Evolutionary conservation across 805 yeast species (phyloP).

Genomic region (Candida alai): DNA sequence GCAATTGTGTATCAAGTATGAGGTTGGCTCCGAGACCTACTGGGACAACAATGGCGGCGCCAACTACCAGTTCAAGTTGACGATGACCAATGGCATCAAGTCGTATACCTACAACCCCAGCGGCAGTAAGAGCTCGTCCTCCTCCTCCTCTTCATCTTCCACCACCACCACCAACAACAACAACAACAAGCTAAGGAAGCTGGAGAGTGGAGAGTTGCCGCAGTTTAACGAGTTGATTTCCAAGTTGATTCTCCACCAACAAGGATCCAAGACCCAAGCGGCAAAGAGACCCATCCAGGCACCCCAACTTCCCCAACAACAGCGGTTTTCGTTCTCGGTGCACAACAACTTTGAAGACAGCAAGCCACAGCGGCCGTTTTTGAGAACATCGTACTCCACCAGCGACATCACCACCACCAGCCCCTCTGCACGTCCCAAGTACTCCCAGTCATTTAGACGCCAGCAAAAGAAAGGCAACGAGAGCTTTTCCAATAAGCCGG

Average conservation of each 20-base stretch:
- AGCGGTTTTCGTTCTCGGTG: slow-evolving; percentile 5
- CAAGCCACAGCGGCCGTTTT: slow-evolving; percentile 5
- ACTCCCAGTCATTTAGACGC: slow-evolving; percentile 7
- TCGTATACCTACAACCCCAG: slow-evolving; percentile 5
- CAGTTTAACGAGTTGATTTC: slow-evolving; percentile 21
- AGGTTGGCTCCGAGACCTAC: slow-evolving; percentile 20
- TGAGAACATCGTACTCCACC: slow-evolving; percentile 9
- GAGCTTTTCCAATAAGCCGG: background rate
- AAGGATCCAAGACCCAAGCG: slow-evolving; percentile 6
- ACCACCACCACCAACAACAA: too few species aligned
- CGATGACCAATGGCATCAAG: slow-evolving; percentile 4
- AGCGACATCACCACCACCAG: slow-evolving; percentile 1
- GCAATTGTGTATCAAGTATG: slow-evolving; percentile 32
- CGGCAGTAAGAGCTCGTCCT: background rate
- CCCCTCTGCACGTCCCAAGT: slow-evolving; percentile 5
- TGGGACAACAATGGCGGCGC: slow-evolving; percentile 38
- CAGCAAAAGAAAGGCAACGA: slow-evolving; percentile 5
- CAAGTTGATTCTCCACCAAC: slow-evolving; percentile 16
- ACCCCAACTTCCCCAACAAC: slow-evolving; percentile 3
- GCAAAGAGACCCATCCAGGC: slow-evolving; percentile 1
- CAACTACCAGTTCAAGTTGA: slow-evolving; percentile 31
- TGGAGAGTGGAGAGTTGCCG: slow-evolving; percentile 5
- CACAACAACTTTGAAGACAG: slow-evolving; percentile 5
- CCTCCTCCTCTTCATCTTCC: slow-evolving; percentile 1
- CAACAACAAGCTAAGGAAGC: background rate